Evolutionary conservation across 768 basidiomycete species (phyloP).

Genomic region (Phallus indusiatus): DNA sequence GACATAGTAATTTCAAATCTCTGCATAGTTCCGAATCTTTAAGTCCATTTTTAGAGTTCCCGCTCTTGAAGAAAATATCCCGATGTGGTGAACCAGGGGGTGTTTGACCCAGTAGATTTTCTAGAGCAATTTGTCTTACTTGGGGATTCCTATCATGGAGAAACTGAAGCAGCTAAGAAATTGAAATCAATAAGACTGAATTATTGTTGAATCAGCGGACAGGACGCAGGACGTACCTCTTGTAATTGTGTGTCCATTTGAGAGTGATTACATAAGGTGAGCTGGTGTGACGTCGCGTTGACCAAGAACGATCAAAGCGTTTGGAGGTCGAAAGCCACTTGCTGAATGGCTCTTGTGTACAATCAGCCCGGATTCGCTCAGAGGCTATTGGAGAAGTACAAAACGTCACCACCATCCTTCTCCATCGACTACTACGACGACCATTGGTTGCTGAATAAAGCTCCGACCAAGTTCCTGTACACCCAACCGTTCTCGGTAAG

Average conservation of each 20-base stretch:
- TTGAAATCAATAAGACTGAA: too few relatives aligned
- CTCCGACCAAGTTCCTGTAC: slow-evolving; percentile 66
- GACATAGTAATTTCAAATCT: slow-evolving; percentile 78
- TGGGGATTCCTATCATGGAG: slow-evolving; percentile 80
- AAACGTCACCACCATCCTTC: slow-evolving; percentile 59
- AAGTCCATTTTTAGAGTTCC: slow-evolving; percentile 40
- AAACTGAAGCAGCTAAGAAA: slow-evolving; percentile 74
- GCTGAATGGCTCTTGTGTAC: slow-evolving; percentile 37
- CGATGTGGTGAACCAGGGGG: slow-evolving; percentile 61
- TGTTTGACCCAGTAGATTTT: slow-evolving; percentile 76
- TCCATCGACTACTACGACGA: slow-evolving; percentile 70
- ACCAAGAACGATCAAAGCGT: background rate
- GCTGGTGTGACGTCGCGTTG: background rate
- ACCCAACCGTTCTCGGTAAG: slow-evolving; percentile 62
- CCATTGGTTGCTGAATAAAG: slow-evolving; percentile 74
- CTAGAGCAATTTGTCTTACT: slow-evolving; percentile 78
- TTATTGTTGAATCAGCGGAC: slow-evolving; percentile 3
- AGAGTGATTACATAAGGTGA: slow-evolving; percentile 1
- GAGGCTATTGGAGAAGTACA: slow-evolving; percentile 50
- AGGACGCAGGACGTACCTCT: slow-evolving; percentile 24
- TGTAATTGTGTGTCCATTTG: slow-evolving; percentile 36
- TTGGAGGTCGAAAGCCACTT: slow-evolving; percentile 5
- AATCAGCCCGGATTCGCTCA: slow-evolving; percentile 60
- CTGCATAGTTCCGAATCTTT: slow-evolving; percentile 62
- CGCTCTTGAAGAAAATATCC: slow-evolving; percentile 53